Evolutionary conservation across 768 basidiomycete species (phyloP).

Genomic region (Boletus sp.): DNA sequence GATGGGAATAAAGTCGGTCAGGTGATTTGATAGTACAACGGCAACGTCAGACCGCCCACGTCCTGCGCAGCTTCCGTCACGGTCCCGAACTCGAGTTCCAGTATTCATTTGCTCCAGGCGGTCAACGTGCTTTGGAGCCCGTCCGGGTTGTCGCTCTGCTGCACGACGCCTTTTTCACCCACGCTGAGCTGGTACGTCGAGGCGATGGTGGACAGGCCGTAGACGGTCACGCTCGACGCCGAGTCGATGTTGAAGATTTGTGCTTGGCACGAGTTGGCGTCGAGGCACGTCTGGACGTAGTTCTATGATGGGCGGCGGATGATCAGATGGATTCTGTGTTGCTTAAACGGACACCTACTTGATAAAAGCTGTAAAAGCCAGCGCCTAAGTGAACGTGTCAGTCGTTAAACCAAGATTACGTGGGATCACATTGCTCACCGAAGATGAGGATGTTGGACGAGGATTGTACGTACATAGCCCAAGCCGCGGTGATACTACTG

Average conservation of each 20-base stretch:
- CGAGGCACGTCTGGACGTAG: conserved; percentile 37
- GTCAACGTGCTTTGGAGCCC: conserved; percentile 41
- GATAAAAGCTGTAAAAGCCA: conserved; percentile 50
- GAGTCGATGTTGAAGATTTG: conserved; percentile 43
- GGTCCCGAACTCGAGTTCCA: background rate
- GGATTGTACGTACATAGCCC: conserved; percentile 23
- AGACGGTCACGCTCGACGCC: conserved; percentile 37
- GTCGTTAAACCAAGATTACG: conserved; percentile 30
- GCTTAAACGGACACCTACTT: conserved; percentile 18
- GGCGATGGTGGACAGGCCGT: conserved; percentile 45
- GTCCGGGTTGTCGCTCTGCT: conserved; percentile 34
- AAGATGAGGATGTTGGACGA: conserved; percentile 43
- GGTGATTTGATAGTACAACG: background rate
- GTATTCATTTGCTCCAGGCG: background rate
- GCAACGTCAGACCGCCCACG: background rate
- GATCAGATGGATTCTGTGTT: background rate
- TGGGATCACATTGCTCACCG: conserved; percentile 25
- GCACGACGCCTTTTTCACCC: conserved; percentile 31
- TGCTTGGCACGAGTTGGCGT: conserved; percentile 35
- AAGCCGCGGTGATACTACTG: background rate
- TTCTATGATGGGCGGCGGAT: conserved; percentile 24
- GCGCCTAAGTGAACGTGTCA: conserved; percentile 33
- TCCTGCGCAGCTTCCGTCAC: background rate
- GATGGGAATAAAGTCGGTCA: background rate
- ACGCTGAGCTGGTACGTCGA: conserved; percentile 41